Evolutionary conservation across 2,329 filamentous ascomycete genomes (phyloP).

Genomic region (Cercospora sesami): DNA sequence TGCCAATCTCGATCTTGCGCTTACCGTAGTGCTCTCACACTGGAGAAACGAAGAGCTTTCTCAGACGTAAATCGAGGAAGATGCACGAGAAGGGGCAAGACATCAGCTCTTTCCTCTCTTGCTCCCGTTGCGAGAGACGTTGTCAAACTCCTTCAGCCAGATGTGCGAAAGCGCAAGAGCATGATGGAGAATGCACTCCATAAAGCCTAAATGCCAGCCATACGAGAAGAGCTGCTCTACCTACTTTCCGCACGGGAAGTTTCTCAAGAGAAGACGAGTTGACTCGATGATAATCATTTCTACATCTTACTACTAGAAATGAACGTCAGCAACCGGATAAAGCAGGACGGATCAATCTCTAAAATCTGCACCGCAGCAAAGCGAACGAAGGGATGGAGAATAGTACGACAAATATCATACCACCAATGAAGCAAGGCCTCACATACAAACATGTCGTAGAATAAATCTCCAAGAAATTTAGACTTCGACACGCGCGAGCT

Average conservation of each 20-base stretch:
- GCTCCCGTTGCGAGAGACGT: not conserved
- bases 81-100: not conserved
- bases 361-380: too few relatives aligned
- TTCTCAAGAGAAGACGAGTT: not conserved
- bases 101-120: not conserved
- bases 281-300: too few relatives aligned
- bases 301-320: too few relatives aligned
- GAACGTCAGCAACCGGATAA: too few relatives aligned
- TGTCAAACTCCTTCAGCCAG: not conserved
- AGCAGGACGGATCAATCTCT: too few relatives aligned
- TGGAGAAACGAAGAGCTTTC: not conserved
- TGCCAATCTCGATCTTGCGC: not conserved
- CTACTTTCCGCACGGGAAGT: not conserved
- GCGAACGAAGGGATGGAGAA: too few relatives aligned
- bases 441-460: not conserved
- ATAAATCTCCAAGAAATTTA: not conserved
- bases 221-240: not conserved
- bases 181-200: not conserved
- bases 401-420: too few relatives aligned
- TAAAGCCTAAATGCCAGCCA: not conserved
- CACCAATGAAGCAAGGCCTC: not conserved
- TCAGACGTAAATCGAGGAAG: not conserved
- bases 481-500: not conserved
- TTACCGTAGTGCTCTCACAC: not conserved
- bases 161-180: not conserved